Evolutionary conservation across 768 basidiomycete species (phyloP), one percentile per base, ranked within the genome.

Genomic region (Sutorius australiensis): DNA sequence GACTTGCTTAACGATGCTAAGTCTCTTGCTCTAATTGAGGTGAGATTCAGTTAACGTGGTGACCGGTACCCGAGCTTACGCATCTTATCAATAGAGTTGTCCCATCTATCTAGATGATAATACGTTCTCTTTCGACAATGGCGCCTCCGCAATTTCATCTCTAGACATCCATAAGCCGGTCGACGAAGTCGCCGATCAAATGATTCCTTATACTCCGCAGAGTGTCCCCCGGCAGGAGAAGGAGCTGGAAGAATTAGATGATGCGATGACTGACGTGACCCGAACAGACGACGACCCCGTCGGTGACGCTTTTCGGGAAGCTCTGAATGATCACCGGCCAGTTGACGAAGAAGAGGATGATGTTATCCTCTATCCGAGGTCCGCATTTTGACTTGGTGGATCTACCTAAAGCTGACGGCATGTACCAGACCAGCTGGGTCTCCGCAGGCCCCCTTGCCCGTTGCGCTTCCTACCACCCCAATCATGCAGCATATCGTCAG

Each of bases 281-380:
- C 80, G 78, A 38, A 89, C 87, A 2, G 91, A 92, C 42, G 69
- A 70, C 10, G 95, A 95, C 61, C 83, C 87, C 0, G 80, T 97
- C 32, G 80, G 77, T 11, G 80, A 84, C 11, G 87, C 82, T 5
- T 85, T 90, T 62, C 71, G 79, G 27, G 70, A 79, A 62, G 78
- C 71, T 28, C 61, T 78, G 9, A 71, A 71, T 36, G 72, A 66
- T 36, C 71, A 76, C 16, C 72, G 48, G 3, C 9, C 17, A 16
- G 34, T 46, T 6, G 67, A 68, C 19, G 79, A 80, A 4, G 79
- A 80, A 1, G 80, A 82, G 9, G 84, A 84, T 2, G 76, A 83
- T 7, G 88, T 92, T 17, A 84, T 93, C 59, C 84, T 98, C 44
- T 87, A 87, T 65, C 85, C 82, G 32, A 78, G 81, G 83, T 84